phyloP scores from a whole-genome alignment of 2,329 filamentous ascomycete species.

The Davidsoniella virescens region DNA sequence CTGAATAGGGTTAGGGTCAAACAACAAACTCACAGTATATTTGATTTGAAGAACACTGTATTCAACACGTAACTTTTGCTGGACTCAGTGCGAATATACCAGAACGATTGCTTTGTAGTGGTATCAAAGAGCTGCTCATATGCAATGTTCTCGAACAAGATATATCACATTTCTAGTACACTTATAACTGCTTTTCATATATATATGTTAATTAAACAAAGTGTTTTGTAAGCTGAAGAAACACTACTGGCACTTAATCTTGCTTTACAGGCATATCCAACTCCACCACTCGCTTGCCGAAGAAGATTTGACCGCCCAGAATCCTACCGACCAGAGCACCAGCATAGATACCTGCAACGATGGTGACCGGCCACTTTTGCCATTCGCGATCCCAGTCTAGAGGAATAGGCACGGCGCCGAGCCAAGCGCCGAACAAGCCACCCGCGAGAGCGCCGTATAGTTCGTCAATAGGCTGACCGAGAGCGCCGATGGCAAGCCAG shows the following conservation, averaged over 20 bases:
- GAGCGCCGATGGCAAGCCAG: constrained; percentile 55
- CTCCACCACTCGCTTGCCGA: constrained; percentile 27
- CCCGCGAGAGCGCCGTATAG: constrained; percentile 72
- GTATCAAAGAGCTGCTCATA: too few relatives aligned
- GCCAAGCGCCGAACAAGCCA: constrained; percentile 66
- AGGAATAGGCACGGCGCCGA: constrained; percentile 87
- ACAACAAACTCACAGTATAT: too few relatives aligned
- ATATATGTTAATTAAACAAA: neutral
- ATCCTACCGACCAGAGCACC: constrained; percentile 60
- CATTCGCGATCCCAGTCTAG: constrained; percentile 98
- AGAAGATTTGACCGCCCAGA: constrained; percentile 35
- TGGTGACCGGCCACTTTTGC: constrained; percentile 95
- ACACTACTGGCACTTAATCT: constrained; percentile 16
- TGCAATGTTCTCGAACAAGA: too few relatives aligned
- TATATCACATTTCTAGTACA: neutral
- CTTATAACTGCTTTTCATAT: neutral
- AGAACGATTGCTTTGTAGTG: too few relatives aligned
- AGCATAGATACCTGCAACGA: constrained; percentile 65
- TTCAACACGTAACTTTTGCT: too few relatives aligned
- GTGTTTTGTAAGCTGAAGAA: neutral
- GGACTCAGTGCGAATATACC: too few relatives aligned
- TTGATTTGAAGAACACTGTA: too few relatives aligned
- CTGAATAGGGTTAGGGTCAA: too few relatives aligned
- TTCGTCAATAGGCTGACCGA: constrained; percentile 60
- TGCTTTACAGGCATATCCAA: constrained; percentile 16